Conservation (phyloP, 2,329 filamentous ascomycete genomes). For the Fusarium camptoceras region DNA sequence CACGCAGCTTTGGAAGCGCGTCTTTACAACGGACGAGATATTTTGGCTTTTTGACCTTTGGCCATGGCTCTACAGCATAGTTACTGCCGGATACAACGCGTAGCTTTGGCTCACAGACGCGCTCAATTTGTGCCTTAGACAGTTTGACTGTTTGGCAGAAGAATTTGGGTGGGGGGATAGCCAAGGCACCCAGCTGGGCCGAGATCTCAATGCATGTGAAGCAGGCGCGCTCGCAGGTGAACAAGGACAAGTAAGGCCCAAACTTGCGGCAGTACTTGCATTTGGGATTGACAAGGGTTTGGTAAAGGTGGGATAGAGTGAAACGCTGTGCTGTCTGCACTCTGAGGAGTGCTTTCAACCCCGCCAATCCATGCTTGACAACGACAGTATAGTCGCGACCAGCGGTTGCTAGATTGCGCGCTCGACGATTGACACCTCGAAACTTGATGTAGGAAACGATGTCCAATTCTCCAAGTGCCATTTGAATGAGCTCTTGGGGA, state of each 20-base stretch:
- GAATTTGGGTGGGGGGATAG: constrained; percentile 3
- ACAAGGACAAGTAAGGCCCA: constrained; percentile 11
- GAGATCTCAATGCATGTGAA: constrained; percentile 26
- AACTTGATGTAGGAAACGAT: constrained; percentile 19
- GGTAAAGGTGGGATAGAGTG: not conserved
- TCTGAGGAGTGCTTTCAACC: constrained; percentile 17
- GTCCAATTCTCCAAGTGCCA: constrained; percentile 13
- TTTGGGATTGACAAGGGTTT: not conserved
- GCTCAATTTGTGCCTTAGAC: constrained; percentile 2
- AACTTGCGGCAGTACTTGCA: constrained; percentile 17
- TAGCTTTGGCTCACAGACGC: not conserved
- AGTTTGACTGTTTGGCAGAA: not conserved
- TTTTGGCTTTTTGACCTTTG: constrained; percentile 12
- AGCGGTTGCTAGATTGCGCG: constrained; percentile 2
- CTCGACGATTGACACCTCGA: not conserved
- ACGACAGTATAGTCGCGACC: constrained; percentile 2
- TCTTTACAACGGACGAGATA: not conserved
- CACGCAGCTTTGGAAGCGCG: not conserved
- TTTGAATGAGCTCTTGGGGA: constrained; percentile 6
- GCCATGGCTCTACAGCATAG: constrained; percentile 10
- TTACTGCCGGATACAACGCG: constrained; percentile 18
- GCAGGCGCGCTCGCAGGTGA: constrained; percentile 14
- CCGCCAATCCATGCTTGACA: not conserved
- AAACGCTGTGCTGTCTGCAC: not conserved
- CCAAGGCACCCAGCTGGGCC: not conserved